Base-by-base conservation (phyloP, 2,329 filamentous ascomycete genomes). In the Alternaria novae-zelandiae region DNA sequence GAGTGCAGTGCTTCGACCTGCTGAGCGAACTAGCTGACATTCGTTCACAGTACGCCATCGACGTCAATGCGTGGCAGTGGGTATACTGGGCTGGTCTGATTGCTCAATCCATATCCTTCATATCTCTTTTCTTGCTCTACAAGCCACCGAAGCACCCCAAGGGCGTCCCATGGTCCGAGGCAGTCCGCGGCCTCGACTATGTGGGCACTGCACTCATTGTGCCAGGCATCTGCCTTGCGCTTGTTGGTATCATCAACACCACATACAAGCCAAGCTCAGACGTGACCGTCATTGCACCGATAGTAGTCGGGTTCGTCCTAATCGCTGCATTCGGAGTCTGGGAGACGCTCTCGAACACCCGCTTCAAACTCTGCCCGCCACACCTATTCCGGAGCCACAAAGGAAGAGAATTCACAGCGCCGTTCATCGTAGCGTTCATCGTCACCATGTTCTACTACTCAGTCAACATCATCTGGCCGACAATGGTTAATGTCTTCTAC, bases 401-500 rank as follows among this genome's bases (percentile, higher is more conserved):
- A 23, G 84, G 84, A 5, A 77, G 84, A 20, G 82, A 84, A 50
- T 82, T 86, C 36, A 85, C 83, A 0, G 83, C 82, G 0, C 83
- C 83, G 0, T 83, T 81, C 54, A 77, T 85, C 25, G 81, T 82
- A 5, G 76, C 81, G 0, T 81, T 80, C 45, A 81, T 86, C 56
- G 79, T 85, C 30, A 85, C 82, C 57, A 86, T 86, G 84, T 86
- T 85, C 70, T 86, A 85, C 73, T 85, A 85, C 70, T 81, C 80
- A 20, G 81, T 79, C 46, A 83, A 81, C 65, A 81, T 85, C 53
- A 74, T 85, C 25, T 85, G 79, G 65, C 68, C 83, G 0, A 82
- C 82, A 11, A 85, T 85, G 83, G 84, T 85, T 45, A 79, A 78
- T 25, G 76, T 80, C 1, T 83, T 84, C 69, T 85, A 81, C 64